Base-by-base conservation (phyloP, 2,329 filamentous ascomycete species). In the Phialocephala subalpina region DNA sequence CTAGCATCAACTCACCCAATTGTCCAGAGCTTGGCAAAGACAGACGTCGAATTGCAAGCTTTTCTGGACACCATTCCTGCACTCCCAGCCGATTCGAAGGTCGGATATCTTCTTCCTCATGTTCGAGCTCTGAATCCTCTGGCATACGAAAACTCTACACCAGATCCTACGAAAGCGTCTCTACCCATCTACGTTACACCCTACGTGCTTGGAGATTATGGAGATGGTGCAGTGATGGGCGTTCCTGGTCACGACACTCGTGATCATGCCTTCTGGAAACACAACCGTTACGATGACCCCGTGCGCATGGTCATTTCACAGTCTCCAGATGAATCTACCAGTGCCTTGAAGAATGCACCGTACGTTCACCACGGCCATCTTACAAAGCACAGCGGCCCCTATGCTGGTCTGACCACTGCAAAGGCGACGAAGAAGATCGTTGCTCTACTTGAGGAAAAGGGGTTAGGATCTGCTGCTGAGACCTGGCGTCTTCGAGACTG, bases 141-240 rank as follows among this genome's bases (percentile, higher is more conserved):
- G 18, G 82, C 86, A 1, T 85, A 87, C 57, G 80, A 86, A 45
- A 81, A 84, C 7, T 76, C 79, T 0, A 82, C 81, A 0, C 82
- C 84, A 0, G 81, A 83, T n/a, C 80, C 81, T 1, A 82, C 82
- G 38, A 84, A 87, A 74, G 74, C 84, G 69, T 82, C 85, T 8
- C 72, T 97, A 5, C 93, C 93, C 0, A 83, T 97, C 5, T 97
- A 91, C 73, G 91, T 92, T 25, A 92, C 94, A 11, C 90, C 93
- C 0, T 97, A 97, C 75, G 94, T 97, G 12, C 82, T 97, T 5
- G 91, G 90, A 29, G 92, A 94, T 74, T 96, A 97, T 72, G 93
- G 93, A 18, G 91, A 94, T 70, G 93, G 93, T 0, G 93, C 93
- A 11, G 91, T 97, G 1, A 97, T 97, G 93, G 94, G 94, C 52